Evolutionary conservation across 352 stramenopile genomes (phyloP).

Genomic region (Phytophthora idaei): DNA sequence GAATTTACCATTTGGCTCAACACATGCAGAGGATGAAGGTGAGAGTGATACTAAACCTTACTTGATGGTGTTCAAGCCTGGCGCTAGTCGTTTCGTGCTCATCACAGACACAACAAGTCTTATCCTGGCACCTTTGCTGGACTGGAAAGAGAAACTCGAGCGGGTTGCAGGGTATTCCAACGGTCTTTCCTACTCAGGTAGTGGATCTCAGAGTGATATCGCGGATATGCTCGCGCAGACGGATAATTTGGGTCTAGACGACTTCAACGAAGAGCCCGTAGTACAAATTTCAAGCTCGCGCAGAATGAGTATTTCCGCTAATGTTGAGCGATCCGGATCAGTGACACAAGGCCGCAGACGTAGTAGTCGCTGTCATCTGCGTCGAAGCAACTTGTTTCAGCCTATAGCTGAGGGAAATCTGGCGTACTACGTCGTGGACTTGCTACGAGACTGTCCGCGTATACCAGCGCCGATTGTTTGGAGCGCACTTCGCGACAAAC

Average conservation of each 20-base stretch:
- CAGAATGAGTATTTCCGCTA: slow-evolving; percentile 15
- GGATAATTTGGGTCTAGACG: slow-evolving; percentile 13
- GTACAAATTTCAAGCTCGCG: not conserved
- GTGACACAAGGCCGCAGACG: slow-evolving; percentile 27
- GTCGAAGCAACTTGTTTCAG: slow-evolving; percentile 15
- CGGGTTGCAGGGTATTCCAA: slow-evolving; percentile 20
- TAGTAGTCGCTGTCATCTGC: slow-evolving; percentile 37
- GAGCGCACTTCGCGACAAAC: slow-evolving; percentile 52
- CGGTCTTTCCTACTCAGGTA: slow-evolving; percentile 5
- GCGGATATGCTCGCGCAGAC: slow-evolving; percentile 29
- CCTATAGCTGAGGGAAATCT: slow-evolving; percentile 49
- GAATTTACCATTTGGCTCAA: slow-evolving; percentile 21
- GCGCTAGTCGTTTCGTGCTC: slow-evolving; percentile 59
- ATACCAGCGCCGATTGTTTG: slow-evolving; percentile 50
- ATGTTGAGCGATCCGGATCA: slow-evolving; percentile 7
- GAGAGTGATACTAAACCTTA: slow-evolving; percentile 46
- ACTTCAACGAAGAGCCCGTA: slow-evolving; percentile 7
- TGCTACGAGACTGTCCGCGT: slow-evolving; percentile 62
- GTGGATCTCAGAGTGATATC: slow-evolving; percentile 25
- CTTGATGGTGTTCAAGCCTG: slow-evolving; percentile 60
- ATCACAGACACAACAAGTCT: slow-evolving; percentile 51
- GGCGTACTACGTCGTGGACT: slow-evolving; percentile 68
- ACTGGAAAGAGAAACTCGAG: slow-evolving; percentile 69
- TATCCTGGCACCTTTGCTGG: slow-evolving; percentile 44
- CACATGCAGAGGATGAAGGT: slow-evolving; percentile 12